A percentile compares a stretch with the other conserved stretches of the same genome.
phyloP scores from a whole-genome alignment of 2,329 filamentous ascomycete species.

The Aspergillus unguis region DNA sequence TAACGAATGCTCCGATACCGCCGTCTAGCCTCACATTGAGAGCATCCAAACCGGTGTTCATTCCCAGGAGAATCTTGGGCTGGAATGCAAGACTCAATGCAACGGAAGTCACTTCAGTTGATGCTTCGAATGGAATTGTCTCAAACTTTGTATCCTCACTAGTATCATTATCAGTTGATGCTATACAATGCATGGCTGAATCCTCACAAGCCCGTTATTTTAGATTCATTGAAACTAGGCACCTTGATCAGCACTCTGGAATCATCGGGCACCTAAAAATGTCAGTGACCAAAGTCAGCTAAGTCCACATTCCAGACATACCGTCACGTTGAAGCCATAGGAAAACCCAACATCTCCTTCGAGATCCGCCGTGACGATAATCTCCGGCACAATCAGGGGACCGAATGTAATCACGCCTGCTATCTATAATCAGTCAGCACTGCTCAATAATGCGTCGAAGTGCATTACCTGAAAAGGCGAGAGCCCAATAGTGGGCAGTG shows the following conservation, averaged over 20 bases:
- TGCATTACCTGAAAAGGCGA: constrained; percentile 1
- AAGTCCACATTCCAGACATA: background rate
- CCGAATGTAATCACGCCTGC: constrained; percentile 2
- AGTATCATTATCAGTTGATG: background rate
- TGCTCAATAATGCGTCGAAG: background rate
- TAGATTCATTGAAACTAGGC: background rate
- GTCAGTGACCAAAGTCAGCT: background rate
- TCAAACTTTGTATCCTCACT: background rate
- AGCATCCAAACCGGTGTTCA: background rate
- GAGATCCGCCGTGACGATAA: background rate
- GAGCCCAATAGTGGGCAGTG: background rate
- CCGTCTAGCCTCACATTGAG: constrained; percentile 12
- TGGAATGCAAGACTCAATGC: background rate
- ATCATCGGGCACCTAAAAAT: background rate
- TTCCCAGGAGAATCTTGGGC: background rate
- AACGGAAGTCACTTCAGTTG: background rate
- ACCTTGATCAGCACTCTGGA: background rate
- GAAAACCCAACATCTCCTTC: constrained; percentile 3
- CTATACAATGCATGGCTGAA: background rate
- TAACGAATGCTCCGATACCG: constrained; percentile 22
- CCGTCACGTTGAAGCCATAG: constrained; percentile 2
- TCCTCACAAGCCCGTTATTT: constrained; percentile 4
- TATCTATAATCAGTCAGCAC: background rate
- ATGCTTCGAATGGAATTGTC: background rate
- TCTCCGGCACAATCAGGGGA: background rate